A percentile compares a stretch with the other conserved stretches of the same genome.
Evolutionary conservation across 2,329 filamentous ascomycete species (phyloP).

Genomic region (Phoma herbarum): DNA sequence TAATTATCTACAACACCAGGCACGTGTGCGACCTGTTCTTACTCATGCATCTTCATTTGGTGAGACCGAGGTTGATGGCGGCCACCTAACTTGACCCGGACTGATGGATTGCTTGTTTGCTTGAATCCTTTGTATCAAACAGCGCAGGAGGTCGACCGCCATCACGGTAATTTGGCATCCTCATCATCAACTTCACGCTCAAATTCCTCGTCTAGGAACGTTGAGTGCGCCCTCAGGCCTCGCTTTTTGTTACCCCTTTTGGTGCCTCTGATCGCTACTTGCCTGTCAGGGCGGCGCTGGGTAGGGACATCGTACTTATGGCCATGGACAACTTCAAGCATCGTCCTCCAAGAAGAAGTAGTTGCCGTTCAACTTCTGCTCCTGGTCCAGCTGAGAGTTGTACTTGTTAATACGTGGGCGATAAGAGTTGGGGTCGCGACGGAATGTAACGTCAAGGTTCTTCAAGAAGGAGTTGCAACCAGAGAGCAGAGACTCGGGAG

Average conservation of each 20-base stretch:
- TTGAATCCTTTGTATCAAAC: background rate
- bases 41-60: background rate
- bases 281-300: conserved; percentile 51
- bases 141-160: conserved; percentile 71
- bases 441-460: conserved; percentile 98
- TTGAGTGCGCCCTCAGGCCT: conserved; percentile 38
- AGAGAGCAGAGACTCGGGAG: conserved; percentile 88
- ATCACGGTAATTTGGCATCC: conserved; percentile 64
- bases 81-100: conserved; percentile 67
- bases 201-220: conserved; percentile 62
- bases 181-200: conserved; percentile 70
- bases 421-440: conserved; percentile 94
- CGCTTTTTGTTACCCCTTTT: conserved; percentile 50
- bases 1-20: conserved; percentile 6
- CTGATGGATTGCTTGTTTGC: conserved; percentile 22
- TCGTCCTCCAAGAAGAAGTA: conserved; percentile 98
- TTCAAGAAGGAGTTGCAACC: conserved; percentile 97
- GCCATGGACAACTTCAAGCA: conserved; percentile 71
- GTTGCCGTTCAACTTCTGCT: conserved; percentile 93
- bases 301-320: conserved; percentile 52
- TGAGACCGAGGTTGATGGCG: conserved; percentile 15
- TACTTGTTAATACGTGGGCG: conserved; percentile 98
- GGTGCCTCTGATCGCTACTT: conserved; percentile 52
- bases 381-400: conserved; percentile 94
- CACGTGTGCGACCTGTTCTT: background rate